phyloP scores from a whole-genome alignment of 768 basidiomycete species.

The Leucogyrophana mollusca region DNA sequence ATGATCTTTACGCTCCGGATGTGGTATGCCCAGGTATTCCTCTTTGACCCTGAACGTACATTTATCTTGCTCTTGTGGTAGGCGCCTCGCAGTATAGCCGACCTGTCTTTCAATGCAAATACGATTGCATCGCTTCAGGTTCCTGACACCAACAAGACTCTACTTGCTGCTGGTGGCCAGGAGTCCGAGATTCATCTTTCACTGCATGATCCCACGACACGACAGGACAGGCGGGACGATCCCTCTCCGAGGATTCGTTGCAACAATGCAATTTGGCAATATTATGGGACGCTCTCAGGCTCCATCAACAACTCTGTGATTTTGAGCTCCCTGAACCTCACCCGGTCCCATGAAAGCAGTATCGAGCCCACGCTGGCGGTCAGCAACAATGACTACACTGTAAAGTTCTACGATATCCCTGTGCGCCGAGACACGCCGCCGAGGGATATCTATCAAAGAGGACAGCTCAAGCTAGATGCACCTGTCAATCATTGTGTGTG shows the following conservation, averaged over 20 bases:
- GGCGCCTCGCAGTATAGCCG: slow-evolving; percentile 47
- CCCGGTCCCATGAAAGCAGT: slow-evolving; percentile 59
- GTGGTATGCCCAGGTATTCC: slow-evolving; percentile 36
- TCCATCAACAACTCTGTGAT: slow-evolving; percentile 83
- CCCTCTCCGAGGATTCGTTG: slow-evolving; percentile 9
- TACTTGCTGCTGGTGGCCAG: slow-evolving; percentile 78
- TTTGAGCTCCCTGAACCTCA: slow-evolving; percentile 62
- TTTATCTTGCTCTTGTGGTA: slow-evolving; percentile 24
- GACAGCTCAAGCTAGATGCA: slow-evolving; percentile 57
- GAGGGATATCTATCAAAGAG: slow-evolving; percentile 46
- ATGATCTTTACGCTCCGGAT: slow-evolving; percentile 49
- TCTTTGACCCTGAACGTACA: slow-evolving; percentile 13
- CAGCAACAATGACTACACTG: slow-evolving; percentile 82
- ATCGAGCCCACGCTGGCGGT: slow-evolving; percentile 76
- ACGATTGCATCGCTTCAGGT: slow-evolving; percentile 58
- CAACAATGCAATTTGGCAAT: slow-evolving; percentile 46
- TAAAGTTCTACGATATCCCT: slow-evolving; percentile 79
- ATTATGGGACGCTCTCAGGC: slow-evolving; percentile 50
- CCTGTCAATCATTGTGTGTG: slow-evolving; percentile 80
- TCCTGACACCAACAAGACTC: slow-evolving; percentile 48
- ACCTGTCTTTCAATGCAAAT: slow-evolving; percentile 60
- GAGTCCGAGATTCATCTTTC: slow-evolving; percentile 72
- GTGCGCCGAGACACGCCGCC: slow-evolving; percentile 45
- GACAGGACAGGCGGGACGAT: slow-evolving; percentile 16
- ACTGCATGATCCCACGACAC: slow-evolving; percentile 33